Percentiles rank a stretch among this genome's conserved stretches.
These are phyloP conservation scores for Ilex paraguariensis DNA, from an alignment of 305 asterid species.

Conservation along the genomic window DNA sequence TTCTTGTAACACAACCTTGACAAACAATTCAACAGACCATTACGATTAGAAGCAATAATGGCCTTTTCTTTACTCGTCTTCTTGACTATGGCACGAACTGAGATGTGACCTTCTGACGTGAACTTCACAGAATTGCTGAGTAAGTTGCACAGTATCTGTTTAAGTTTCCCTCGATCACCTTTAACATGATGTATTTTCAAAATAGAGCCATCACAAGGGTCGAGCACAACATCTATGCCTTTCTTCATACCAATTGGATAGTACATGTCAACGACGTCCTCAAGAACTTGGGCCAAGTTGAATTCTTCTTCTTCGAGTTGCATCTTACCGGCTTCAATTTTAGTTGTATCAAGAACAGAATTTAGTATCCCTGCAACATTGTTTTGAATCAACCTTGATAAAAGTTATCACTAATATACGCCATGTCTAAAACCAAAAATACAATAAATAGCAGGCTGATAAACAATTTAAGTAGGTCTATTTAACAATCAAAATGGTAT, in stretches of 20 bases:
- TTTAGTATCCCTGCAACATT: slow-evolving; percentile 45
- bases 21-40: slow-evolving; percentile 16
- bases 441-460: no score
- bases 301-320: slow-evolving; percentile 71
- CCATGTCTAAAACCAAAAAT: no score
- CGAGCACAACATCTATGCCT: slow-evolving; percentile 71
- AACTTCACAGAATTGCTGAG: slow-evolving; percentile 55
- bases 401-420: no score
- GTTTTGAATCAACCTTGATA: no score
- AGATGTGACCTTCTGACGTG: slow-evolving; percentile 42
- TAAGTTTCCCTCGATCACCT: slow-evolving; percentile 50
- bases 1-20: slow-evolving; percentile 20
- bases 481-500: no score
- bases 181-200: slow-evolving; percentile 28
- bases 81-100: slow-evolving; percentile 40
- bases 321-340: slow-evolving; percentile 76
- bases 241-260: slow-evolving; percentile 54
- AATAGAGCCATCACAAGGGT: slow-evolving; percentile 53
- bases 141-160: slow-evolving; percentile 48
- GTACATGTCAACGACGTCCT: slow-evolving; percentile 59
- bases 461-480: no score
- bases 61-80: slow-evolving; percentile 28
- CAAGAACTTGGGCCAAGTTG: slow-evolving; percentile 48
- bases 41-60: slow-evolving; percentile 22
- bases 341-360: slow-evolving; percentile 66